These are phyloP conservation scores for Dioszegia aurantiaca DNA, from an alignment of 768 basidiomycete species.

Conservation along the genomic window DNA sequence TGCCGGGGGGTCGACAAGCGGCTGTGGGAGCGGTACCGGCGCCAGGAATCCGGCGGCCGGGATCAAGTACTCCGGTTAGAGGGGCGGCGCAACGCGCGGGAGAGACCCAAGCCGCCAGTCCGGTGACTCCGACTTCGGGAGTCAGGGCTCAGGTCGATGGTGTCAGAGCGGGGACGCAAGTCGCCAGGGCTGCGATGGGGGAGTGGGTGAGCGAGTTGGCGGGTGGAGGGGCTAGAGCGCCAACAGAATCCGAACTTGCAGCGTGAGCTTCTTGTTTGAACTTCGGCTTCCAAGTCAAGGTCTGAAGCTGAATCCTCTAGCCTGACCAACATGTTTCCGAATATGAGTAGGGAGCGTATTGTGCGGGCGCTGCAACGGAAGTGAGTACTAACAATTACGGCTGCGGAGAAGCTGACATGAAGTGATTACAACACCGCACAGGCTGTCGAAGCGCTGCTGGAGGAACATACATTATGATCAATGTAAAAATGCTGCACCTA, in stretches of 20 bases:
- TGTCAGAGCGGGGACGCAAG: conserved; percentile 13
- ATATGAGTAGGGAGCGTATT: conserved; percentile 67
- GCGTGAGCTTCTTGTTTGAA: conserved; percentile 49
- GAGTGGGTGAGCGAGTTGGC: conserved; percentile 62
- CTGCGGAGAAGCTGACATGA: conserved; percentile 10
- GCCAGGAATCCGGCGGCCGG: too few relatives aligned
- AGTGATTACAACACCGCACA: conserved; percentile 71
- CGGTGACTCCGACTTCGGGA: not conserved
- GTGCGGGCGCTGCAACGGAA: conserved; percentile 77
- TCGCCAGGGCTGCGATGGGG: conserved; percentile 38
- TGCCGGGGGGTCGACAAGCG: not conserved
- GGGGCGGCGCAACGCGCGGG: too few relatives aligned
- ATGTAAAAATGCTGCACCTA: conserved; percentile 2
- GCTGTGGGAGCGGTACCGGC: not conserved
- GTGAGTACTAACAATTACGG: conserved; percentile 55
- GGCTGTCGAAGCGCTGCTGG: conserved; percentile 75
- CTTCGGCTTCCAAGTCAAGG: too few relatives aligned
- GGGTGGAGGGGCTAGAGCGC: conserved; percentile 64
- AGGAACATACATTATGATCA: conserved; percentile 22
- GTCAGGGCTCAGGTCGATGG: not conserved
- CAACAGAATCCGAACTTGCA: conserved; percentile 71
- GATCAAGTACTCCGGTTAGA: too few relatives aligned
- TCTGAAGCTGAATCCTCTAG: conserved; percentile 42
- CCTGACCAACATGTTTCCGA: conserved; percentile 78
- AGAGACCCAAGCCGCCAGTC: too few relatives aligned